Base-by-base conservation (phyloP, 208 protist genomes). In the Leishmania guyanensis region DNA sequence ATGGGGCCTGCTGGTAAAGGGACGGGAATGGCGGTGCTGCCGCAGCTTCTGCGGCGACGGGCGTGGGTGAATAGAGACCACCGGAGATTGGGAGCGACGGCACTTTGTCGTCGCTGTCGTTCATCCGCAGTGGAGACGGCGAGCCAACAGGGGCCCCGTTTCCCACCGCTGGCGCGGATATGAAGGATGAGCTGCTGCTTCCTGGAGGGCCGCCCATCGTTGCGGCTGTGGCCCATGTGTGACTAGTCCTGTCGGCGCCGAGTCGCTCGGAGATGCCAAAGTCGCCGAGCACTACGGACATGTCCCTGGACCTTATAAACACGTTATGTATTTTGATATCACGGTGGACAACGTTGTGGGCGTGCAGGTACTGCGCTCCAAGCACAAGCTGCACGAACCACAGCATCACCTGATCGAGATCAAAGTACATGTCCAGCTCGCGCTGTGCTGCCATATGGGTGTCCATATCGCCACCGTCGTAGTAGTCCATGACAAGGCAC, bases 291-390 rank as follows among this genome's bases (percentile, higher is more conserved):
- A 92, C 94, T 53, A 98, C 88, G 54, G 86, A 82, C 16, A 82
- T 65, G 29, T 85, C 90, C 36, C 68, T 22, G 39, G 83, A 58
- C 26, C 95, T 87, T 16, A 98, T 43, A 77, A 98, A 98, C 46
- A 98, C 86, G 78, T 98, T 98, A 66, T 97, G 94, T 5, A 88
- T 92, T 66, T 98, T 98, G 77, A 98, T 83, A 70, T 98, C 96
- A 29, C 96, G 90, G 79, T 98, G 96, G 4, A 97, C 75, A 39
- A 98, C 90, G 71, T 91, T 82, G 62, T 91, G 60, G 2, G 79
- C 66, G 78, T 98, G 95, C 50, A 98, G 82, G 83, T 97, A 97
- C 60, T 98, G 89, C 33, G 95, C 79, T 16, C 89, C 94, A 5
- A 97, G 86, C 39, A 92, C 86, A 73, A 98, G 89, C 78, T 96